These are phyloP conservation scores for Blakeslea trispora DNA, from an alignment of 371 early-diverging fungal genomes.

Conservation along the genomic window DNA sequence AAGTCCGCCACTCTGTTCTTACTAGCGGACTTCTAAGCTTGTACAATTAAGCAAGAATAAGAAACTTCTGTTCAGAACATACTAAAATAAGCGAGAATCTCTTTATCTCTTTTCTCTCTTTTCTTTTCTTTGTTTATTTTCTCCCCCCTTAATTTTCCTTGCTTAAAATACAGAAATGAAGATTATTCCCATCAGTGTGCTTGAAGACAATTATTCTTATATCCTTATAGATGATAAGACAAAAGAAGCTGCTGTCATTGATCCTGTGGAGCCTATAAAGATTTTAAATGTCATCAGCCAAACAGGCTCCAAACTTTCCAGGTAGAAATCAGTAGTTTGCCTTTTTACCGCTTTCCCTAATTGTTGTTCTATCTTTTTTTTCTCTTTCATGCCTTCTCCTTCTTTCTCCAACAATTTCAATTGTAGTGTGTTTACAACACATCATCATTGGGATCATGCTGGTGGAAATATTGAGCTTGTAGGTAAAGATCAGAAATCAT, in stretches of 20 bases:
- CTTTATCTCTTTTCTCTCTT: neutral
- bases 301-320: constrained; percentile 54
- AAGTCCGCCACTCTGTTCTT: no score
- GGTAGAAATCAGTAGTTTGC: constrained; percentile 10
- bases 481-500: constrained; percentile 15
- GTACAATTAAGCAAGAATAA: constrained; percentile 2
- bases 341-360: no score
- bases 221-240: constrained; percentile 72
- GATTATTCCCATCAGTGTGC: constrained; percentile 38
- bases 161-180: constrained; percentile 24
- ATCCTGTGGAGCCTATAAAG: constrained; percentile 62
- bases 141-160: constrained; percentile 10
- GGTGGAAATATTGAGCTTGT: constrained; percentile 67
- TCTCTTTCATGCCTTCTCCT: no score
- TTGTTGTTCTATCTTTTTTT: no score
- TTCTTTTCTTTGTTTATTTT: constrained; percentile 7
- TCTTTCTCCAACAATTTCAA: no score
- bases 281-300: constrained; percentile 48
- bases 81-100: no score
- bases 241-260: constrained; percentile 58
- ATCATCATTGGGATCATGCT: constrained; percentile 81
- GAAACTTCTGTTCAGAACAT: constrained; percentile 19
- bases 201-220: constrained; percentile 83
- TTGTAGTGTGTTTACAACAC: constrained; percentile 69
- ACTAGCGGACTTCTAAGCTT: constrained; percentile 3